These are phyloP conservation scores for Naganishia vaughanmartiniae DNA, from an alignment of 768 basidiomycete species.

Conservation along the genomic window DNA sequence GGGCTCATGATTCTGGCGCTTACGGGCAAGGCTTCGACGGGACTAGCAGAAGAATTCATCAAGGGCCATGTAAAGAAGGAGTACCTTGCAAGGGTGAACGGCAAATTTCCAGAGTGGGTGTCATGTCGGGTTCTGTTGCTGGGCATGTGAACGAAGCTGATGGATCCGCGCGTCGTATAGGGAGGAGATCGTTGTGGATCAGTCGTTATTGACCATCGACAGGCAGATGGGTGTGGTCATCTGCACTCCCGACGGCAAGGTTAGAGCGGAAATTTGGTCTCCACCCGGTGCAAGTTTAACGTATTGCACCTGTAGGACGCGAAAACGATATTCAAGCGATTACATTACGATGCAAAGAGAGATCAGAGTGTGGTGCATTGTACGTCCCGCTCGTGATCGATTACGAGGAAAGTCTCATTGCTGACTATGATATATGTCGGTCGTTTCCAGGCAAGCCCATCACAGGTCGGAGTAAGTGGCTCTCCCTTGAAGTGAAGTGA, in stretches of 20 bases:
- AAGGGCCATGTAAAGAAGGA: slow-evolving; percentile 78
- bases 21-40: slow-evolving; percentile 65
- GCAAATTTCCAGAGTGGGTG: slow-evolving; percentile 78
- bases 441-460: slow-evolving; percentile 68
- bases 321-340: slow-evolving; percentile 78
- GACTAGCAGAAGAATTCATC: slow-evolving; percentile 75
- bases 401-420: not conserved
- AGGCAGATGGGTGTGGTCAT: slow-evolving; percentile 95
- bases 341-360: slow-evolving; percentile 75
- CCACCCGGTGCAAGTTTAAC: not conserved
- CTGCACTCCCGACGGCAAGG: slow-evolving; percentile 92
- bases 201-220: slow-evolving; percentile 86
- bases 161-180: slow-evolving; percentile 53
- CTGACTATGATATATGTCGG: not conserved
- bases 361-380: slow-evolving; percentile 85
- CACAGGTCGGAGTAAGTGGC: slow-evolving; percentile 81
- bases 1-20: slow-evolving; percentile 92
- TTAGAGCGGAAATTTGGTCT: slow-evolving; percentile 43
- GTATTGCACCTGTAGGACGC: slow-evolving; percentile 60
- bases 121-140: no score
- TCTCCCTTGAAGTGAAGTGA: not conserved
- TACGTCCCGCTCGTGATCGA: slow-evolving; percentile 47
- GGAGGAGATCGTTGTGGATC: slow-evolving; percentile 75
- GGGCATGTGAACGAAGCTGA: not conserved
- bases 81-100: slow-evolving; percentile 82